Conservation (phyloP, 805 yeast genomes). For the Ogataea nakhonphanomensis region DNA sequence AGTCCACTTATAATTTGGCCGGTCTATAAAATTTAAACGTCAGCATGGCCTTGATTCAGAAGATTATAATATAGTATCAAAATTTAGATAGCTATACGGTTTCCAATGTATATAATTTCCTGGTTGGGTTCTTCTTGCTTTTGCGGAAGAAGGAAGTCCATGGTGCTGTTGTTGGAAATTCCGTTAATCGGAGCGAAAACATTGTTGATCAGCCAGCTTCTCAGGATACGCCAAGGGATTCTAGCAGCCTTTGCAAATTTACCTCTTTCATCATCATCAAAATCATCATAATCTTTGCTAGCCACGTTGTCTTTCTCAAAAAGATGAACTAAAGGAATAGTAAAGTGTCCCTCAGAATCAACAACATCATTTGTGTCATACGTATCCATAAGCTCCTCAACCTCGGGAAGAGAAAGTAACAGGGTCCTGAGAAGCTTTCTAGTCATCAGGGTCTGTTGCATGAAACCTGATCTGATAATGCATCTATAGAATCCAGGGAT, state of each 20-base stretch:
- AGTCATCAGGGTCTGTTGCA: conserved; percentile 34
- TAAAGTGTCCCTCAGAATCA: conserved; percentile 8
- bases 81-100: conserved; percentile 11
- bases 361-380: conserved; percentile 11
- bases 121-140: conserved; percentile 13
- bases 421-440: conserved; percentile 21
- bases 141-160: conserved; percentile 19
- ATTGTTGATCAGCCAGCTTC: conserved; percentile 14
- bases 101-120: conserved; percentile 25
- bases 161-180: conserved; percentile 17
- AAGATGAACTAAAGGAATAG: conserved; percentile 26
- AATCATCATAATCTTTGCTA: conserved; percentile 9
- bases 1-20: background rate
- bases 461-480: conserved; percentile 48
- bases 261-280: conserved; percentile 2
- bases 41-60: too few species aligned
- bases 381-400: conserved; percentile 8
- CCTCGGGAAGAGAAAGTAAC: conserved; percentile 14
- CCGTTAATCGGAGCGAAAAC: conserved; percentile 20
- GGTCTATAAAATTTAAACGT: too few species aligned
- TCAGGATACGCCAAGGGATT: conserved; percentile 4
- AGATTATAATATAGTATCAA: too few species aligned
- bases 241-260: background rate
- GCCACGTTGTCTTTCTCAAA: conserved; percentile 25
- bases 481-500: conserved; percentile 48